Percentiles rank a stretch among this genome's conserved stretches.
phyloP scores from a whole-genome alignment of 768 basidiomycete genomes.

The Xerocomus potaroensis region DNA sequence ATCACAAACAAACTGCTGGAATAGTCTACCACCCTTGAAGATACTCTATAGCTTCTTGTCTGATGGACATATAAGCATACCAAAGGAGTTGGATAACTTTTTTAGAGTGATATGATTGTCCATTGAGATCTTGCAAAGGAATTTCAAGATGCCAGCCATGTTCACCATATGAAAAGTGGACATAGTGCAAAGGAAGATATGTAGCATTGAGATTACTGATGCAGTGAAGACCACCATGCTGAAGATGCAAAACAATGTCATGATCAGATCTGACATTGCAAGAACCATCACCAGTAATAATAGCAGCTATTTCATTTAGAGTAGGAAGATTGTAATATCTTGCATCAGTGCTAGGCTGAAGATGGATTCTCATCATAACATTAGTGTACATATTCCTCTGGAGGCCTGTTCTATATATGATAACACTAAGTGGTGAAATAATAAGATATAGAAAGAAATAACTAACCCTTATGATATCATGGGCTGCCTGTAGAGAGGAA shows the following conservation, averaged over 20 bases:
- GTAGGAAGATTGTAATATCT: constrained; percentile 43
- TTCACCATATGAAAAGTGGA: constrained; percentile 42
- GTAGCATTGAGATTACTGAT: constrained; percentile 34
- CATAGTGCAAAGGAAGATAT: constrained; percentile 41
- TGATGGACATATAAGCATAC: constrained; percentile 24
- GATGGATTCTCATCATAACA: too few species aligned
- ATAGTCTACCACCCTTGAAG: constrained; percentile 35
- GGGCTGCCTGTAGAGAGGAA: too few species aligned
- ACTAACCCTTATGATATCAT: too few species aligned
- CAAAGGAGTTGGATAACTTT: constrained; percentile 29
- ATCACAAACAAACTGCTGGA: constrained; percentile 46
- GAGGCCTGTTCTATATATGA: too few species aligned
- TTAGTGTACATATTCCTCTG: too few species aligned
- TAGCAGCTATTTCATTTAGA: constrained; percentile 39
- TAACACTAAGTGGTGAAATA: too few species aligned
- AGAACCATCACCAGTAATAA: constrained; percentile 34
- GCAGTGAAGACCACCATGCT: constrained; percentile 22
- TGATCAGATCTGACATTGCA: constrained; percentile 5
- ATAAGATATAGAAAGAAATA: too few species aligned
- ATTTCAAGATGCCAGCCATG: constrained; percentile 35
- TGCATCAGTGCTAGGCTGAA: constrained; percentile 21
- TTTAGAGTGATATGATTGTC: constrained; percentile 1
- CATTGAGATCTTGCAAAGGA: not conserved
- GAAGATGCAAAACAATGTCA: constrained; percentile 34
- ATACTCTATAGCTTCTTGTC: constrained; percentile 22